Evolutionary conservation across 306 rosid species (phyloP).

Genomic region (Malus orientalis): DNA sequence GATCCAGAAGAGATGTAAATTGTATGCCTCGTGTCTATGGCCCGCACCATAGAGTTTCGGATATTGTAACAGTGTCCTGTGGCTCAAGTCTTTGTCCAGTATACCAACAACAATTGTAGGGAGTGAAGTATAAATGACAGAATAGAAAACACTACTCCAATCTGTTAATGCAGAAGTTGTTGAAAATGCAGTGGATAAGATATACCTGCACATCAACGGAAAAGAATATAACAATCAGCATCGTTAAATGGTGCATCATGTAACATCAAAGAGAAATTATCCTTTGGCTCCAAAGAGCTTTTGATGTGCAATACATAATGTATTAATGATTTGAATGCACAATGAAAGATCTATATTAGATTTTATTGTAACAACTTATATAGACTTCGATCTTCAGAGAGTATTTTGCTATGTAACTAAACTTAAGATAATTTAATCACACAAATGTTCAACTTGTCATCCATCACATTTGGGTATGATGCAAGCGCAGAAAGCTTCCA

Average conservation of each 20-base stretch:
- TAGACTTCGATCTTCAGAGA: neutral
- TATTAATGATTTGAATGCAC: neutral
- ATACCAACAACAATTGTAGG: conserved; percentile 94
- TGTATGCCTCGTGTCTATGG: conserved; percentile 84
- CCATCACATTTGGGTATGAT: neutral
- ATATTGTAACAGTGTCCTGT: conserved; percentile 57
- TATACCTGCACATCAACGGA: conserved; percentile 53
- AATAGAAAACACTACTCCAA: conserved; percentile 97
- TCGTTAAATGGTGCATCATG: neutral
- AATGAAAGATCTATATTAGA: neutral
- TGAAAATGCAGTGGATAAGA: conserved; percentile 78
- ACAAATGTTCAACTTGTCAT: neutral
- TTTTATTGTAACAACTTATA: neutral
- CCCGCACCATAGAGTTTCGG: conserved; percentile 88
- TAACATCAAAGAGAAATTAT: neutral
- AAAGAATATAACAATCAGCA: conserved; percentile 11
- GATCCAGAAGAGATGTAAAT: conserved; percentile 77
- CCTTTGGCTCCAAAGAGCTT: neutral
- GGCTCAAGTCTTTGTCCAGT: conserved; percentile 84
- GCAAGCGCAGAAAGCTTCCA: neutral
- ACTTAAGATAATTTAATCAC: neutral
- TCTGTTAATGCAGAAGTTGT: conserved; percentile 94
- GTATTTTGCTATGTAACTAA: neutral
- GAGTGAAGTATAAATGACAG: conserved; percentile 83
- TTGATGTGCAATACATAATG: neutral